Evolutionary conservation across 345 rosid genomes (phyloP).

Genomic region (Balakata baccata): DNA sequence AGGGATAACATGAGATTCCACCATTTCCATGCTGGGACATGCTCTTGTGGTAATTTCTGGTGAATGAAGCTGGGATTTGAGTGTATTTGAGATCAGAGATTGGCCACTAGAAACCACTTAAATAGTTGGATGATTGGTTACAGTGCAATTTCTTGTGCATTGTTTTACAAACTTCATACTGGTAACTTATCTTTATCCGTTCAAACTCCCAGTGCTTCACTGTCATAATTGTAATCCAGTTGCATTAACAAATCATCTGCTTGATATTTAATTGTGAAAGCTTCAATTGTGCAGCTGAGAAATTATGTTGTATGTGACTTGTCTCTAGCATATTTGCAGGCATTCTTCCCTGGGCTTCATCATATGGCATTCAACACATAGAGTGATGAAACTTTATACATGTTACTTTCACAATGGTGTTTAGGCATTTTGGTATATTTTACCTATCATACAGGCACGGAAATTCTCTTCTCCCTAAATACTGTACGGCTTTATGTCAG

Average conservation of each 20-base stretch:
- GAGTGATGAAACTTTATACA: neutral
- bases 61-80: slow-evolving; percentile 29
- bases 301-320: neutral
- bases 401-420: neutral
- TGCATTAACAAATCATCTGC: neutral
- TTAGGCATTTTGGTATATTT: neutral
- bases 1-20: slow-evolving; percentile 75
- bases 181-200: neutral
- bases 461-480: neutral
- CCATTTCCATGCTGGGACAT: slow-evolving; percentile 60
- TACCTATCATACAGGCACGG: neutral
- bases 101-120: neutral
- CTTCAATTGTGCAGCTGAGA: neutral
- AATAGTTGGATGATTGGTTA: neutral
- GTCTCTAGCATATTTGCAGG: neutral
- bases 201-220: neutral
- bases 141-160: neutral
- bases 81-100: neutral
- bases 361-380: neutral
- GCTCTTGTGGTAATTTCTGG: slow-evolving; percentile 80
- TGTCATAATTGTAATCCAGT: neutral
- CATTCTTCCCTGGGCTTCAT: neutral
- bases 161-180: neutral
- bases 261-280: neutral
- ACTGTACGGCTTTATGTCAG: neutral